Evolutionary conservation across 345 rosid species (phyloP).

Genomic region (Raphanus sativus): DNA sequence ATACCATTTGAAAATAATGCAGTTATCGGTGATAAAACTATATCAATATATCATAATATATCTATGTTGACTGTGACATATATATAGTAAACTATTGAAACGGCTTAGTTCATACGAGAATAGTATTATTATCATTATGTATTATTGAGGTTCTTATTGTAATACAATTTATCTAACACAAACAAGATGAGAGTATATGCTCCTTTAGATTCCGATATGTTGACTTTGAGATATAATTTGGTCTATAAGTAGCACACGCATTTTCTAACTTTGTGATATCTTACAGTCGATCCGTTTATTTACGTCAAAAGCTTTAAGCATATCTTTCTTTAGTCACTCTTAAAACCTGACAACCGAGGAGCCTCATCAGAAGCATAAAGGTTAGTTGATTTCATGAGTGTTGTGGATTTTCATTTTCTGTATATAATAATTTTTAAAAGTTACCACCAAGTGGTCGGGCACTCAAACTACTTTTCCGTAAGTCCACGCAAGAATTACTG

Average conservation of each 20-base stretch:
- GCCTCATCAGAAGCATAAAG: neutral
- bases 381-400: conserved; percentile 14
- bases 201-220: conserved; percentile 18
- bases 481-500: neutral
- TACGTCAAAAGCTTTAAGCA: conserved; percentile 4
- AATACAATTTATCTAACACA: conserved; percentile 21
- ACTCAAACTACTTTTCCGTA: neutral
- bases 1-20: too few species aligned
- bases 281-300: neutral
- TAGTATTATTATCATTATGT: too few species aligned
- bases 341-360: neutral
- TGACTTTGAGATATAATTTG: conserved; percentile 26
- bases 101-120: too few species aligned
- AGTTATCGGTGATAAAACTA: too few species aligned
- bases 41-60: too few species aligned
- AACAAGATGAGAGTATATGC: conserved; percentile 27
- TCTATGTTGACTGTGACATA: too few species aligned
- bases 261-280: conserved; percentile 22
- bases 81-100: too few species aligned
- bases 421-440: neutral
- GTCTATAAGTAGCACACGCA: conserved; percentile 18
- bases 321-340: conserved; percentile 15
- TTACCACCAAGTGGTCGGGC: neutral
- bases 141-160: neutral
- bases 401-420: neutral